Evolutionary conservation across 306 rosid genomes (phyloP), one percentile per base, ranked within the genome.

Genomic region (Lupinus albus): DNA sequence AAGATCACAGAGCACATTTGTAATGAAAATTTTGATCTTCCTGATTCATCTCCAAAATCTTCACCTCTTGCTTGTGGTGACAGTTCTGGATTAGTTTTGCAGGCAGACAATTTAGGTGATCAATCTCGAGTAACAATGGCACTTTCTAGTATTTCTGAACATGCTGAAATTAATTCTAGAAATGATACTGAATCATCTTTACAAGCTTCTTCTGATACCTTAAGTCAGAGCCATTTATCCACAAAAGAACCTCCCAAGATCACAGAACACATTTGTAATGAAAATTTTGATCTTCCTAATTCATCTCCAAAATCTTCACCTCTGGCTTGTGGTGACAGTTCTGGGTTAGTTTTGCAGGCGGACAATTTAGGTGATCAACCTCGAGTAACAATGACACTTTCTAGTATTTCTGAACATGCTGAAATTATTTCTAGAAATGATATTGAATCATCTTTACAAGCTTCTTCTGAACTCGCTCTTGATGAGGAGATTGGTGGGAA

Each of bases 281-380:
- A 64, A 36, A 60, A 71, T 5, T 44, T 77, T 63, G 77, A 48
- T 38, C 60, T 36, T 64, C n/a, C 53, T 13, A 48, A 64, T 30
- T 50, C 45, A 64, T 64, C 71, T 52, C 47, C 66, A 33, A 60
- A 59, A 71, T 66, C 59, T 39, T 45, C 52, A 8, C 44, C 82
- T 39, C 58, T 36, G 64, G 68, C 58, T 58, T 59, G 68, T 81
- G 58, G 36, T 13, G 74, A 41, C 0, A 5, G 7, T 36, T 30
- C 79, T 47, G 75, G 61, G 61, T 47, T 61, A 38, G 32, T 67
- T 47, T 48, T 18, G 20, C 74, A 63, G 55, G 21, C 57, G 16
- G 63, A 68, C 73, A 59, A 45, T 58, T 47, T 73, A 30, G 51
- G 74, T 39, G 68, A 70, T 64, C 64, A 64, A 78, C 76, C 68